Conservation (phyloP, 2,329 filamentous ascomycete species). For the Talaromyces amestolkiae region DNA sequence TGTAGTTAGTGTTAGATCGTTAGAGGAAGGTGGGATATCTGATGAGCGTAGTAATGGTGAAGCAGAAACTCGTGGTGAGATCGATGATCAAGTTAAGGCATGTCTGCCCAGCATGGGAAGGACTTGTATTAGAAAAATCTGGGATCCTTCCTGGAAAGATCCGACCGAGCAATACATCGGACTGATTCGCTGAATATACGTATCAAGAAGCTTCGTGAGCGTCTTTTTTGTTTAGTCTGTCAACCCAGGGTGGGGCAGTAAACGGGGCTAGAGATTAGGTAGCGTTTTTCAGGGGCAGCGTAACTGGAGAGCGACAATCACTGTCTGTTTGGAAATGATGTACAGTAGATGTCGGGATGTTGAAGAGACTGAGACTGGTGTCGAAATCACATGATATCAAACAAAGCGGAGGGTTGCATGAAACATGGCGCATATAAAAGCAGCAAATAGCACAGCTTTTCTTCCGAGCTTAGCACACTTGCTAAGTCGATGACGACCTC, state of each 20-base stretch:
- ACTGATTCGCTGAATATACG: not conserved
- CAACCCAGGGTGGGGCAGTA: not conserved
- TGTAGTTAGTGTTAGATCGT: not conserved
- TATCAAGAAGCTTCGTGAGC: not conserved
- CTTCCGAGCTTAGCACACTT: no score
- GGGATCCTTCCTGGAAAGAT: not conserved
- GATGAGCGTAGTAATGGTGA: not conserved
- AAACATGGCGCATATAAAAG: not conserved
- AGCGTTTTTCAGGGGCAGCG: not conserved
- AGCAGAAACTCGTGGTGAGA: not conserved
- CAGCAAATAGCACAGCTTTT: no score
- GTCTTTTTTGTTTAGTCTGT: not conserved
- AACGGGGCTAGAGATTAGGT: not conserved
- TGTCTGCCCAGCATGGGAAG: not conserved
- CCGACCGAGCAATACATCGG: not conserved
- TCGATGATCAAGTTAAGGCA: not conserved
- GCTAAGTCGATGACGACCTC: no score
- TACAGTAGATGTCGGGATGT: not conserved
- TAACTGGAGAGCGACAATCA: not conserved
- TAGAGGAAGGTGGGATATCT: not conserved
- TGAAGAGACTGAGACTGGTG: not conserved
- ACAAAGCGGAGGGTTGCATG: not conserved
- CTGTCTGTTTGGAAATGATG: not conserved
- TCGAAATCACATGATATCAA: conserved; percentile 1
- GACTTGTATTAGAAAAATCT: not conserved